phyloP scores from a whole-genome alignment of 495 filamentous ascomycete species.

The Tuber melanosporum region DNA sequence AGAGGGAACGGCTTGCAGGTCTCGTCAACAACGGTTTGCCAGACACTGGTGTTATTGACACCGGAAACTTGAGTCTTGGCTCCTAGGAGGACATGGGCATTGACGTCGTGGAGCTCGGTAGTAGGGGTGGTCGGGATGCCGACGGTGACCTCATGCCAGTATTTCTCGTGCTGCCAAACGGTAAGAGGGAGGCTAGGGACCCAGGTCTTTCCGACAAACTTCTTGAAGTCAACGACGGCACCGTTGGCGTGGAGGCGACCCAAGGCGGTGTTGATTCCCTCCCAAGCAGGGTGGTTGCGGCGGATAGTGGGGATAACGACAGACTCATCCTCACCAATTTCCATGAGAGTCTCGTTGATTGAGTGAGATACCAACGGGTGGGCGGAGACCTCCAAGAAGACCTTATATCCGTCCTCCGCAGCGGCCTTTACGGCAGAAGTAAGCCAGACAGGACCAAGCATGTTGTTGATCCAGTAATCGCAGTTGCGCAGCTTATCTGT shows the following conservation, averaged over 20 bases:
- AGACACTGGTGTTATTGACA: conserved; percentile 30
- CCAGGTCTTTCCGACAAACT: conserved; percentile 45
- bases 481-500: not conserved
- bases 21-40: conserved; percentile 39
- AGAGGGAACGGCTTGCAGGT: conserved; percentile 41
- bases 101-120: conserved; percentile 37
- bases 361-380: not conserved
- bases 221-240: conserved; percentile 45
- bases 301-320: conserved; percentile 42
- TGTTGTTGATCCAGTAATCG: conserved; percentile 3
- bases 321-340: conserved; percentile 38
- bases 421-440: conserved; percentile 43
- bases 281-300: conserved; percentile 46
- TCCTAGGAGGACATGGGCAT: conserved; percentile 43
- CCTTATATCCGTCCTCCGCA: conserved; percentile 40
- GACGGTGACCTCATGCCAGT: conserved; percentile 49
- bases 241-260: conserved; percentile 49
- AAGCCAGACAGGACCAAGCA: conserved; percentile 27
- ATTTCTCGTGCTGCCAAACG: conserved; percentile 51
- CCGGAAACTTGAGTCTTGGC: conserved; percentile 38
- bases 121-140: conserved; percentile 6
- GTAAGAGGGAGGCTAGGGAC: conserved; percentile 47
- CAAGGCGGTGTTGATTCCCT: conserved; percentile 46
- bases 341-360: conserved; percentile 19
- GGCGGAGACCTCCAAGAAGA: not conserved